Evolutionary conservation across 106 monocot genomes (phyloP), one percentile per base, ranked within the genome.

Genomic region (Alisma plantagoaquatica): DNA sequence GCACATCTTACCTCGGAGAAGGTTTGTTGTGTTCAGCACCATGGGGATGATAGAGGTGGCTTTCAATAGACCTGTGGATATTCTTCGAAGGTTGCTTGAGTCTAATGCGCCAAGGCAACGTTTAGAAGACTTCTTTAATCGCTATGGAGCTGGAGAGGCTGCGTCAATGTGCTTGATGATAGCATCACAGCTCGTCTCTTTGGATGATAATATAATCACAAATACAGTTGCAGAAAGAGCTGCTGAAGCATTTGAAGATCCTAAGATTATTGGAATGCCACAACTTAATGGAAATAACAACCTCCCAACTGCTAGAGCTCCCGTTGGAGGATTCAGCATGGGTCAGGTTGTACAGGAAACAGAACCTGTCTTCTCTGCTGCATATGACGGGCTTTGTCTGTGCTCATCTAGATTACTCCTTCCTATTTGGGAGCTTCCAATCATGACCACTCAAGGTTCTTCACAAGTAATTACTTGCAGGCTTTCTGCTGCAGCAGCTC

Each of bases 281-380:
- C 80, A 81, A 75, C 63, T 81, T 62, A 73, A 78, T 65, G 75
- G 75, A 52, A 69, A 4, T 53, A 56, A 49, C 69, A 67, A 60
- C 21, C 43, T 78, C 31, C 61, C 81, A 46, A 85, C 59, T 69
- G 50, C 78, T 15, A 73, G 84, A 68, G 58, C 78, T 60, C 67
- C 80, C 51, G 41, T 71, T 62, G 96, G 89, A 59, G 75, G 84
- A 29, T 98, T 98, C 61, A 90, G 89, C 60, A 98, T 98, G 96
- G 96, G 96, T 2, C 96, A 98, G 59, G 87, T 93, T 51, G 84
- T 98, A 62, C 96, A 89, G 41, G 96, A 98, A 65, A 78, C 84
- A 25, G 84, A 85, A 62, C 96, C 96, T 62, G 57, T 75, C 30
- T 98, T 98, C 63, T 98, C 96, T 62, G 85, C 81, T 62, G 89